phyloP scores from a whole-genome alignment of 2,329 filamentous ascomycete genomes.

The Colletotrichum viniferum region DNA sequence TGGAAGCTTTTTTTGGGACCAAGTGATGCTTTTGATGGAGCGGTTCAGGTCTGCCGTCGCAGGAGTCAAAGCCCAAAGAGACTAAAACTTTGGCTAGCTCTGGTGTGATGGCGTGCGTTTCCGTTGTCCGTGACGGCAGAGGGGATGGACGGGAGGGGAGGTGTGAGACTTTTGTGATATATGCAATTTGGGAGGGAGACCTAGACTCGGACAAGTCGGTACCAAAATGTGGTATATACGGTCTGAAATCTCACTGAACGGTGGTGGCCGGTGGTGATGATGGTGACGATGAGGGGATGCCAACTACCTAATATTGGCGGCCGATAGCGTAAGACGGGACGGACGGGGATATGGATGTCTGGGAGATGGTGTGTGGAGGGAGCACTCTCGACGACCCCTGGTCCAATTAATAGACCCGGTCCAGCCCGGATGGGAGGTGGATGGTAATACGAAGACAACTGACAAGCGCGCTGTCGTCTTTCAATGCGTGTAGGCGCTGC shows the following conservation, averaged over 20 bases:
- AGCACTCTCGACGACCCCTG: conserved; percentile 5
- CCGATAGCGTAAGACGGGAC: conserved; percentile 18
- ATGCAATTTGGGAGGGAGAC: background rate
- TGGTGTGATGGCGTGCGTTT: background rate
- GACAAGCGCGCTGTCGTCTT: background rate
- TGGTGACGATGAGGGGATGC: background rate
- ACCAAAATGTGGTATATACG: background rate
- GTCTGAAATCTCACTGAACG: background rate
- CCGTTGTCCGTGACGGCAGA: background rate
- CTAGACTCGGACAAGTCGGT: background rate
- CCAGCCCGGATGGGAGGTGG: conserved; percentile 10
- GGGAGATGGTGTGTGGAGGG: conserved; percentile 20
- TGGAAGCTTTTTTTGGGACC: conserved; percentile 10
- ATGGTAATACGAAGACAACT: conserved; percentile 7
- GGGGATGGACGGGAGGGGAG: background rate
- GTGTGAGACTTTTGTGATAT: background rate
- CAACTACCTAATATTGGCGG: conserved; percentile 7
- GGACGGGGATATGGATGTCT: conserved; percentile 16
- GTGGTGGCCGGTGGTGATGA: background rate
- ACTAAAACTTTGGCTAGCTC: background rate
- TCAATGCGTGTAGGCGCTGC: background rate
- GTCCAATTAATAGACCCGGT: conserved; percentile 16
- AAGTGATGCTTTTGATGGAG: conserved; percentile 12
- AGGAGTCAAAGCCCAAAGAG: conserved; percentile 5
- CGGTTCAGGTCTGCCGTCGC: conserved; percentile 13